phyloP scores from a whole-genome alignment of 1,139 yeast genomes.

The Lipomyces yarrowii region DNA sequence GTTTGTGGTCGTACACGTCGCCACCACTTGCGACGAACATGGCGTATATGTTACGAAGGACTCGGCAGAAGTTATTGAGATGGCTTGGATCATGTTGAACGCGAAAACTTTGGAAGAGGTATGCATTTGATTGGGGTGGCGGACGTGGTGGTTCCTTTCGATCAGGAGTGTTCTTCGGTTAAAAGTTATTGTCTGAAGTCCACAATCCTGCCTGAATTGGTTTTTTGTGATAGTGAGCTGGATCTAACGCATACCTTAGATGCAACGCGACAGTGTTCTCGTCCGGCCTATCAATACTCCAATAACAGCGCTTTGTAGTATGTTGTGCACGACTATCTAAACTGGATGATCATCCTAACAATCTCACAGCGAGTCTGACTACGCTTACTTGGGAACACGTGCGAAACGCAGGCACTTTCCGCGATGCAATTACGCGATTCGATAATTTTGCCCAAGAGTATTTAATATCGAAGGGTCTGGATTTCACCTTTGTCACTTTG shows the following conservation, averaged over 20 bases:
- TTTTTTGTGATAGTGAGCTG: background rate
- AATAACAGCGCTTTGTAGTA: constrained; percentile 61
- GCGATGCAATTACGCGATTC: constrained; percentile 60
- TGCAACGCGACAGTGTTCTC: constrained; percentile 50
- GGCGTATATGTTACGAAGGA: constrained; percentile 62
- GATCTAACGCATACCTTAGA: constrained; percentile 20
- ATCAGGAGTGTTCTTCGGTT: constrained; percentile 32
- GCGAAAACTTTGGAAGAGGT: constrained; percentile 42
- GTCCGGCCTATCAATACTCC: constrained; percentile 71
- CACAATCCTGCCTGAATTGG: background rate
- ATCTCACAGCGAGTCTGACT: constrained; percentile 47
- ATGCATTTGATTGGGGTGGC: constrained; percentile 37
- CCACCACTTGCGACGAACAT: constrained; percentile 71
- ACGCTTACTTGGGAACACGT: constrained; percentile 67
- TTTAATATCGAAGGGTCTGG: constrained; percentile 50
- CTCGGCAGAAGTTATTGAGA: constrained; percentile 64
- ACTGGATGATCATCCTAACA: background rate
- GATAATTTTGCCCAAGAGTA: constrained; percentile 54
- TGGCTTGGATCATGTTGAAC: constrained; percentile 63
- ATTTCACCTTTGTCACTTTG: constrained; percentile 68
- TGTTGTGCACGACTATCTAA: constrained; percentile 15
- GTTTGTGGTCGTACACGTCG: constrained; percentile 63
- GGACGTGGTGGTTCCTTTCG: background rate
- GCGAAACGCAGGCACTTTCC: constrained; percentile 52
- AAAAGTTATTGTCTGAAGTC: background rate